These are phyloP conservation scores for Emergomyces africanus DNA, from an alignment of 2,329 filamentous ascomycete genomes.

Conservation along the genomic window DNA sequence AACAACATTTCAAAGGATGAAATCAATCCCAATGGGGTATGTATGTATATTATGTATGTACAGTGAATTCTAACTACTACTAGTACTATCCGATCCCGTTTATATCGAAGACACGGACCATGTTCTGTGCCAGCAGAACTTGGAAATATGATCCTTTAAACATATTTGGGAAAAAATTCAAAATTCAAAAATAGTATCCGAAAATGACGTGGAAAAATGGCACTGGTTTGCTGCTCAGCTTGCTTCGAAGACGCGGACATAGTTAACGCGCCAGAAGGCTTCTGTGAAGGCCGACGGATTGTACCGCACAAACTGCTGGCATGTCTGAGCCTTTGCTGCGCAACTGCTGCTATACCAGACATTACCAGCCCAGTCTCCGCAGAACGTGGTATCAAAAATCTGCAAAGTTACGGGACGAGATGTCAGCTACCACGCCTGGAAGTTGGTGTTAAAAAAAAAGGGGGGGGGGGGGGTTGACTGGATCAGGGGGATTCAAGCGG, in stretches of 20 bases:
- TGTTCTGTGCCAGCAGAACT: too few relatives aligned
- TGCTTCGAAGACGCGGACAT: neutral
- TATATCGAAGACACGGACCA: too few relatives aligned
- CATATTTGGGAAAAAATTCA: neutral
- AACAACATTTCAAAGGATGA: too few relatives aligned
- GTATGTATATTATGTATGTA: neutral
- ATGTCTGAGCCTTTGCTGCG: slow-evolving; percentile 44
- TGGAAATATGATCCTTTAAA: neutral
- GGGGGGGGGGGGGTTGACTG: too few relatives aligned
- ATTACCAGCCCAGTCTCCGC: slow-evolving; percentile 65
- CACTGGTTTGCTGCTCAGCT: neutral
- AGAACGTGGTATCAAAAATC: slow-evolving; percentile 61
- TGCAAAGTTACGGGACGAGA: slow-evolving; percentile 21
- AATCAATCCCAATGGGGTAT: too few relatives aligned
- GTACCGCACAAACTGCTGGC: slow-evolving; percentile 52
- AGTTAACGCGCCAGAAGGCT: slow-evolving; percentile 46
- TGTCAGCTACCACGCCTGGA: neutral
- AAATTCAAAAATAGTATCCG: neutral
- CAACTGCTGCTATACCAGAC: slow-evolving; percentile 43
- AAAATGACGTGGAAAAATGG: neutral
- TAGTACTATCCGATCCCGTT: too few relatives aligned
- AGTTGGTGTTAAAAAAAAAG: neutral
- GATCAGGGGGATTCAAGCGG: too few relatives aligned
- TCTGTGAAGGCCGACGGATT: slow-evolving; percentile 54
- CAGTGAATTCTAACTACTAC: neutral